These are phyloP conservation scores for Acacia confusa DNA, from an alignment of 306 rosid species.

Conservation along the genomic window DNA sequence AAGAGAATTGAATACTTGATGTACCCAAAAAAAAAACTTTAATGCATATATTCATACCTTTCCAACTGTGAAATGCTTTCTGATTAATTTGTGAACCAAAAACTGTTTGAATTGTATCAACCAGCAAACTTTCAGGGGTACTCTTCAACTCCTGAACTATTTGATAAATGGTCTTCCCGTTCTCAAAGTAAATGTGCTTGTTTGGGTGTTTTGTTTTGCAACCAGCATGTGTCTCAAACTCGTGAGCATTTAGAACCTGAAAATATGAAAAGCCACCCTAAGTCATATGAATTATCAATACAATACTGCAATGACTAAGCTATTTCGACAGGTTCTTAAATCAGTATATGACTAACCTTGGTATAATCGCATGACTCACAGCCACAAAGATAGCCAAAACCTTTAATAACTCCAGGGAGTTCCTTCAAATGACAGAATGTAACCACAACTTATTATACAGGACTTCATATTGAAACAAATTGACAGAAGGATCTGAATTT, in stretches of 20 bases:
- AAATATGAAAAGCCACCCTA: not conserved
- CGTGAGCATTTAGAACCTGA: conserved; percentile 65
- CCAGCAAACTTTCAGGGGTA: conserved; percentile 43
- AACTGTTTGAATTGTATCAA: conserved; percentile 11
- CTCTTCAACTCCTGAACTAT: conserved; percentile 65
- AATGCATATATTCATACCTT: not conserved
- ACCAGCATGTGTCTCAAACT: conserved; percentile 73
- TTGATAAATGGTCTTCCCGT: conserved; percentile 41
- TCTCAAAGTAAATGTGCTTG: conserved; percentile 65
- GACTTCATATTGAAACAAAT: not conserved
- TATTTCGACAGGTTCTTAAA: not conserved
- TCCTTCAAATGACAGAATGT: not conserved
- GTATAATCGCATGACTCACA: conserved; percentile 58
- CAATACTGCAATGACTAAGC: not conserved
- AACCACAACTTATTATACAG: conserved; percentile 26
- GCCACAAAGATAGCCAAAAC: conserved; percentile 44
- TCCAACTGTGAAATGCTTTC: conserved; percentile 6
- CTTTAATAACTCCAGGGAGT: not conserved
- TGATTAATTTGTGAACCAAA: conserved; percentile 6
- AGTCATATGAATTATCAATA: not conserved
- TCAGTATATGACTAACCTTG: conserved; percentile 31
- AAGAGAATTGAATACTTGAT: not conserved
- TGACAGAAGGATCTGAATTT: conserved; percentile 10
- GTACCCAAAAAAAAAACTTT: not conserved
- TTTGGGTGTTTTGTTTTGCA: conserved; percentile 75